Evolutionary conservation across 441 rosid genomes (phyloP).

Genomic region (Euphorbia schlechtendalii): DNA sequence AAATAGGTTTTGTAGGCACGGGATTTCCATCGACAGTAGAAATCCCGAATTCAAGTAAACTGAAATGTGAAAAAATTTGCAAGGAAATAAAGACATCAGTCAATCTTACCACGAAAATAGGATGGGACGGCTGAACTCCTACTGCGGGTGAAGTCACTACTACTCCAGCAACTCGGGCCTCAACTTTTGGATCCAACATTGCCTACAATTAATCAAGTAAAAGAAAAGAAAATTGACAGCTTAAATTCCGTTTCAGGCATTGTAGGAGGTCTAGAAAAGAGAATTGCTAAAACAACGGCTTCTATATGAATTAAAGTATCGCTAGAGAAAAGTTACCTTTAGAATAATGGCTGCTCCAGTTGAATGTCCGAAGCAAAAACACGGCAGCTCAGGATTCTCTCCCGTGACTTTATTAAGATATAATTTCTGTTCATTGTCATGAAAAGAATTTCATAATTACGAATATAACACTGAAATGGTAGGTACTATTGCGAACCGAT

Average conservation of each 20-base stretch:
- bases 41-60: not conserved
- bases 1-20: not conserved
- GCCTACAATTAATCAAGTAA: constrained; percentile 38
- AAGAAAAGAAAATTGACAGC: not conserved
- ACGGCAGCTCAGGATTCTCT: constrained; percentile 68
- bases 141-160: constrained; percentile 86
- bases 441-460: too few species aligned
- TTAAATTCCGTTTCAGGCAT: not conserved
- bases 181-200: constrained; percentile 64
- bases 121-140: constrained; percentile 92
- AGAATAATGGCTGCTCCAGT: constrained; percentile 85
- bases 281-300: too few species aligned
- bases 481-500: too few species aligned
- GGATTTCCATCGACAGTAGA: not conserved
- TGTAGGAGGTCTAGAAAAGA: too few species aligned
- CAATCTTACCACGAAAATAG: constrained; percentile 55
- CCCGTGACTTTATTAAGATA: constrained; percentile 56
- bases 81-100: not conserved
- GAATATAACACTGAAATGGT: too few species aligned
- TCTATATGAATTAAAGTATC: too few species aligned
- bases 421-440: constrained; percentile 38
- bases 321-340: constrained; percentile 38
- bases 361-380: constrained; percentile 89
- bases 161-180: constrained; percentile 50
- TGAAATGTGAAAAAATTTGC: not conserved